Evolutionary conservation across 768 basidiomycete genomes (phyloP).

Genomic region (Amanita inopinata): DNA sequence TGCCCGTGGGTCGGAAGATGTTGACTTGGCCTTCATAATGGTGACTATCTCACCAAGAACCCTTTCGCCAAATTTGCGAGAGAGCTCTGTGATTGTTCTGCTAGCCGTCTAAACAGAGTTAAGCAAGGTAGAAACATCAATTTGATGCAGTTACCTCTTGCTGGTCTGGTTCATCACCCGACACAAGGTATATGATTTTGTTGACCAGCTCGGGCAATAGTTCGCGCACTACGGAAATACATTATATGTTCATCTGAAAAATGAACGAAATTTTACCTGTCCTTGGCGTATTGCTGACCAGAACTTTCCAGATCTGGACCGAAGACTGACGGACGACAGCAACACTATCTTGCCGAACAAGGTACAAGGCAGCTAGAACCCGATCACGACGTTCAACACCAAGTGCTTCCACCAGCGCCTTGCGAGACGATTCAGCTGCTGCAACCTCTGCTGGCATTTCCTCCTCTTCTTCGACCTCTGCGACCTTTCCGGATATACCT

Average conservation of each 20-base stretch:
- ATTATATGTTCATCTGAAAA: background rate
- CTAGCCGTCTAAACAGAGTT: constrained; percentile 64
- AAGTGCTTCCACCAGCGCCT: constrained; percentile 79
- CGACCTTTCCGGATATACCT: constrained; percentile 85
- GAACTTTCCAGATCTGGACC: constrained; percentile 95
- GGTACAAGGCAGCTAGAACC: constrained; percentile 82
- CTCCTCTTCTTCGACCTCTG: constrained; percentile 72
- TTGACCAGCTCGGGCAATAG: constrained; percentile 78
- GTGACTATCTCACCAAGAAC: constrained; percentile 77
- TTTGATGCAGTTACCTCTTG: constrained; percentile 56
- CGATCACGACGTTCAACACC: constrained; percentile 85
- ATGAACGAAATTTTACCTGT: constrained; percentile 45
- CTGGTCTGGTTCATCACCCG: constrained; percentile 74
- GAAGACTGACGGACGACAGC: constrained; percentile 83
- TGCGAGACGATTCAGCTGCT: constrained; percentile 70
- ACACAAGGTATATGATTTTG: constrained; percentile 71
- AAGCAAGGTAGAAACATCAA: constrained; percentile 3
- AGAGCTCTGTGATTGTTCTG: constrained; percentile 79
- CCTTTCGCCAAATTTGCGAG: constrained; percentile 92
- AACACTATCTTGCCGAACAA: constrained; percentile 90
- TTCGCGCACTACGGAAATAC: constrained; percentile 56
- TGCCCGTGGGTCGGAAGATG: constrained; percentile 53
- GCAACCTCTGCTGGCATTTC: constrained; percentile 54
- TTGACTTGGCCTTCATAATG: constrained; percentile 59
- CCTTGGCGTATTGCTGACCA: constrained; percentile 89